These are phyloP conservation scores for Saccharomyces cerevisiae DNA, from an alignment of 805 yeast genomes.

Conservation along the genomic window DNA sequence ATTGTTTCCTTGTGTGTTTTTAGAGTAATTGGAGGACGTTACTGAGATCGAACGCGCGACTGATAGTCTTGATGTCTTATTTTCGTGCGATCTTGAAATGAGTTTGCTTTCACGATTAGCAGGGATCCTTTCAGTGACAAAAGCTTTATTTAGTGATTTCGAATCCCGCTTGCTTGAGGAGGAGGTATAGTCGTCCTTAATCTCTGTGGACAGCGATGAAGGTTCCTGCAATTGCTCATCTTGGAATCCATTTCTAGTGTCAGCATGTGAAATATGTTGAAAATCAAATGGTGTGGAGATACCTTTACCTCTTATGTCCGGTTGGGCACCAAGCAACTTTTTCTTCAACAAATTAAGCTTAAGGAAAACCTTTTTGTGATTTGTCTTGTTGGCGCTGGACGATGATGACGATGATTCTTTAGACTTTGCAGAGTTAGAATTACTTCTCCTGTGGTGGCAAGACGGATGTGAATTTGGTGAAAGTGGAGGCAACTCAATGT, in stretches of 20 bases:
- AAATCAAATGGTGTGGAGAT: slow-evolving; percentile 35
- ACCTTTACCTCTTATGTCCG: slow-evolving; percentile 4
- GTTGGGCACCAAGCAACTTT: not conserved
- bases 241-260: slow-evolving; percentile 11
- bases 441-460: not conserved
- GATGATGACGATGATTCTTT: not conserved
- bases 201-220: not conserved
- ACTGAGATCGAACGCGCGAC: slow-evolving; percentile 4
- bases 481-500: slow-evolving; percentile 29
- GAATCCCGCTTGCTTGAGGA: not conserved
- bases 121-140: slow-evolving; percentile 11
- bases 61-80: not conserved
- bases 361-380: not conserved
- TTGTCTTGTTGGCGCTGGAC: not conserved
- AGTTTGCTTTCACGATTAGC: not conserved
- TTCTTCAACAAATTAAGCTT: not conserved
- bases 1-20: not conserved
- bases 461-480: slow-evolving; percentile 6
- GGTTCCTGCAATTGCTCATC: not conserved
- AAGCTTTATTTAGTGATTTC: slow-evolving; percentile 9
- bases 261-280: slow-evolving; percentile 34
- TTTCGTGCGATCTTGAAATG: not conserved
- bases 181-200: not conserved
- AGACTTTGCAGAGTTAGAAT: not conserved
- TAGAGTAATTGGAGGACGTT: slow-evolving; percentile 11